Percentiles rank a stretch among this genome's conserved stretches.
Conservation (phyloP, 345 rosid species). For the Eucalyptus camaldulensis region DNA sequence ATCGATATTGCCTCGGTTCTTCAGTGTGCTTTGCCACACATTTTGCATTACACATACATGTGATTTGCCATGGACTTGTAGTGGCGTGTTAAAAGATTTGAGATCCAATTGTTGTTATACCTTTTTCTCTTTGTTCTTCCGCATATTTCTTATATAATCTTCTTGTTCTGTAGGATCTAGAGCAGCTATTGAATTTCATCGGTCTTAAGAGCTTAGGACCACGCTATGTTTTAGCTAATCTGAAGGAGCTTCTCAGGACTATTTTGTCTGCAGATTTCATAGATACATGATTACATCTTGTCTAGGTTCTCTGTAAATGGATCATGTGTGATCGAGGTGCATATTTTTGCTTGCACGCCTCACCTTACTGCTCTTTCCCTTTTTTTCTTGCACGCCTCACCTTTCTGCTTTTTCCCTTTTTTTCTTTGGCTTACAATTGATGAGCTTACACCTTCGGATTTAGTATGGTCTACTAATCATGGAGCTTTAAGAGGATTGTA, state of each 20-base stretch:
- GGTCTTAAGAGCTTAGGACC: constrained; percentile 87
- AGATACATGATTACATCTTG: constrained; percentile 14
- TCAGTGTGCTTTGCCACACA: background rate
- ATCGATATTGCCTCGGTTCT: background rate
- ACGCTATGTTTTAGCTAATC: constrained; percentile 72
- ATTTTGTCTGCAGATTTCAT: constrained; percentile 64
- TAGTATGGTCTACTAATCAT: no score
- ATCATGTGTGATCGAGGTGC: background rate
- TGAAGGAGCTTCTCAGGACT: constrained; percentile 74
- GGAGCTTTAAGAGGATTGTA: no score
- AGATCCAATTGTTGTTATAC: background rate
- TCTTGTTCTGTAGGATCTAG: constrained; percentile 49
- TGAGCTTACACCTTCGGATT: background rate
- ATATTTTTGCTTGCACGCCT: constrained; percentile 16
- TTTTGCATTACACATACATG: background rate
- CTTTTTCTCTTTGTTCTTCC: background rate
- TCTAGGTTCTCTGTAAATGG: background rate
- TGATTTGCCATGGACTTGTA: background rate
- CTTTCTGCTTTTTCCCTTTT: background rate
- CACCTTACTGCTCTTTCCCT: background rate
- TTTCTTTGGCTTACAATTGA: background rate
- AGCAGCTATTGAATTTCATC: constrained; percentile 81
- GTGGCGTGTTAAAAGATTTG: background rate
- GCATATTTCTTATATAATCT: background rate
- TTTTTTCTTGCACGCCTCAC: constrained; percentile 16